Conservation (phyloP, 306 rosid species). For the Rosa multiflora region DNA sequence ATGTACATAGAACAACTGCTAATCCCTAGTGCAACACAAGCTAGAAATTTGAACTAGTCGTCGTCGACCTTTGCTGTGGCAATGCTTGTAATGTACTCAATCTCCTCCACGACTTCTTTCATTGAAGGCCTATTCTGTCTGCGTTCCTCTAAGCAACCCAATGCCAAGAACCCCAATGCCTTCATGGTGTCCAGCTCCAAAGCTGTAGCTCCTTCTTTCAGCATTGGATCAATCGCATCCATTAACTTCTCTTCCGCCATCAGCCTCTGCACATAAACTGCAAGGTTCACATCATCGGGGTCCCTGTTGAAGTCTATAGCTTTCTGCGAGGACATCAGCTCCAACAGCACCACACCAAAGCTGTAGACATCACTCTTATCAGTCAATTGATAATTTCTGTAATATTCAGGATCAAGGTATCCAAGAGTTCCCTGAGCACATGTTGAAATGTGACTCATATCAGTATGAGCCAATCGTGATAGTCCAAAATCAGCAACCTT, state of each 20-base stretch:
- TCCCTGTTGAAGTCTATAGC: constrained; percentile 71
- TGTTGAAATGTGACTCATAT: constrained; percentile 73
- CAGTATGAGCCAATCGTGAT: constrained; percentile 70
- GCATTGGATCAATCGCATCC: constrained; percentile 58
- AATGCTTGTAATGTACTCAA: constrained; percentile 65
- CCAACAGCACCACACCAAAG: constrained; percentile 66
- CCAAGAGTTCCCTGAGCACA: constrained; percentile 88
- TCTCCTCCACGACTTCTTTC: constrained; percentile 75
- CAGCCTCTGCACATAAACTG: constrained; percentile 62
- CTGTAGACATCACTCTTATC: constrained; percentile 81
- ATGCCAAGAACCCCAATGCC: constrained; percentile 69
- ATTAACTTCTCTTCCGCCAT: constrained; percentile 50
- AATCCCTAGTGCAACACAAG: not conserved
- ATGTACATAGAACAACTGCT: not conserved
- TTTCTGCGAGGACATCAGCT: constrained; percentile 65
- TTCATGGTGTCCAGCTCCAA: constrained; percentile 71
- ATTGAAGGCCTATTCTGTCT: constrained; percentile 85
- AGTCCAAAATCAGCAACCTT: constrained; percentile 78
- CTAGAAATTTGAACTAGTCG: constrained; percentile 18
- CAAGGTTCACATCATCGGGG: constrained; percentile 73
- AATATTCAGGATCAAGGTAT: constrained; percentile 72
- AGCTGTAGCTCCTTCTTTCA: constrained; percentile 49
- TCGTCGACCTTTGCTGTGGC: constrained; percentile 40
- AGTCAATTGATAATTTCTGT: constrained; percentile 61
- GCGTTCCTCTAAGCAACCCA: constrained; percentile 76